Base-by-base conservation (phyloP, 2,329 filamentous ascomycete species). In the Fusarium succisae region DNA sequence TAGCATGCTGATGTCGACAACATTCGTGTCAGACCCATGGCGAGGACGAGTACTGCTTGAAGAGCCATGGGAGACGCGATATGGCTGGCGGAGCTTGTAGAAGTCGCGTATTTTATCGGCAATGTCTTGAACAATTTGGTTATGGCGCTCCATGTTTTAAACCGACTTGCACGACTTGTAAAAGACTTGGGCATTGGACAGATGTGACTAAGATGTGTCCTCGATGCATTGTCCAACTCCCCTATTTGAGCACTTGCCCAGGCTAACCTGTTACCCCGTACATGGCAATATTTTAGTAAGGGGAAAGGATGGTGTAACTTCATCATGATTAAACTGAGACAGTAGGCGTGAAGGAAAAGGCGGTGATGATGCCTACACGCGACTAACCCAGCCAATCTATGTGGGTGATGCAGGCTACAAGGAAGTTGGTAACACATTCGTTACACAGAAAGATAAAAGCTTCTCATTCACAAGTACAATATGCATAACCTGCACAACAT, bases 11-110 rank as follows among this genome's bases (percentile, higher is more conserved):
- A 79, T 79, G n/a, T 79, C 76, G 50, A 79, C 47, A 4, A 67
- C 24, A 3, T 61, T 78, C 12, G 61, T 17, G 5, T 51, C 30
- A 3, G 56, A 80, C 2, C 76, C 77, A 35, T 83, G 81, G 8
- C 83, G 83, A 20, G 87, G 86, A 7, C 87, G 90, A 45, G 93
- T 95, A 76, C 88, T 92, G 83, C 94, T 94, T 54, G 92, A 94
- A 18, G 90, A 91, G 72, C 92, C 92, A 82, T 94, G 92, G 77
- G 87, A 90, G 80, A 94, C 92, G 48, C 92, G 88, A 82, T 92
- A 94, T 11, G 91, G 88, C 77, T 85, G 80, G 28, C 80, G 79
- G 14, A 82, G 79, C 58, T 84, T 81, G 76, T 84, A 87, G 76
- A 86, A 85, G 63, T 79, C 70, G 50, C 84, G 83, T 43, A 88